phyloP scores from a whole-genome alignment of 352 stramenopile genomes.

The Phytophthora colocasiae region DNA sequence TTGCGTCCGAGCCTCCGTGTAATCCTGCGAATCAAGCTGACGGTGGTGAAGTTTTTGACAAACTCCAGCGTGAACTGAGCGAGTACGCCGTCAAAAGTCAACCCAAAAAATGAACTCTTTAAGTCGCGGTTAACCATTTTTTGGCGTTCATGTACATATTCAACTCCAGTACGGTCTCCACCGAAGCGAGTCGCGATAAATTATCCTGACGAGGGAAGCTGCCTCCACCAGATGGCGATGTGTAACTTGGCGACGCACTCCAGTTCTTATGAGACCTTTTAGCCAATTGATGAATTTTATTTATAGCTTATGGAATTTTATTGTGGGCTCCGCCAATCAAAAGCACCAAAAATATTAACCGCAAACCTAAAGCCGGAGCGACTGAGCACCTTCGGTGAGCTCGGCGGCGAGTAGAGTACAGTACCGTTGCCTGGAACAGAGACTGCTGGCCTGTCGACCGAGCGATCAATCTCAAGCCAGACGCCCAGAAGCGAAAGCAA shows the following conservation, averaged over 20 bases:
- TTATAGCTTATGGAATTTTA: neutral
- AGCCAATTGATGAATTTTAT: conserved; percentile 34
- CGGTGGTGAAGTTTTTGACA: neutral
- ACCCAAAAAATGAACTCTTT: neutral
- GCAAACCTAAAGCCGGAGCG: conserved; percentile 35
- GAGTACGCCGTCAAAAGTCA: conserved; percentile 1
- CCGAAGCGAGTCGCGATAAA: conserved; percentile 8
- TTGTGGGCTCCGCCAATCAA: conserved; percentile 19
- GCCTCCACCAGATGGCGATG: conserved; percentile 23
- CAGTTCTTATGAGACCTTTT: conserved; percentile 18
- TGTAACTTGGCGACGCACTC: conserved; percentile 27
- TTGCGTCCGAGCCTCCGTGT: conserved; percentile 5
- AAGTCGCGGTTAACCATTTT: neutral
- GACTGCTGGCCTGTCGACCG: conserved; percentile 18
- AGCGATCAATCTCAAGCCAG: conserved; percentile 18
- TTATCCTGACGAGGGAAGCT: conserved; percentile 18
- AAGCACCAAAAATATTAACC: conserved; percentile 5
- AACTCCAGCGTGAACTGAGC: conserved; percentile 1
- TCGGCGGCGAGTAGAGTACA: conserved; percentile 18
- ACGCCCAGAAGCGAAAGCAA: conserved; percentile 25
- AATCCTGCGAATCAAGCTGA: neutral
- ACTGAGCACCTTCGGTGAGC: neutral
- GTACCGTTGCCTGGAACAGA: neutral
- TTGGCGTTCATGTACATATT: neutral
- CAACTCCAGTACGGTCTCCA: neutral